Conservation (phyloP, 2,329 filamentous ascomycete genomes). For the Hymenoscyphus albidus region DNA sequence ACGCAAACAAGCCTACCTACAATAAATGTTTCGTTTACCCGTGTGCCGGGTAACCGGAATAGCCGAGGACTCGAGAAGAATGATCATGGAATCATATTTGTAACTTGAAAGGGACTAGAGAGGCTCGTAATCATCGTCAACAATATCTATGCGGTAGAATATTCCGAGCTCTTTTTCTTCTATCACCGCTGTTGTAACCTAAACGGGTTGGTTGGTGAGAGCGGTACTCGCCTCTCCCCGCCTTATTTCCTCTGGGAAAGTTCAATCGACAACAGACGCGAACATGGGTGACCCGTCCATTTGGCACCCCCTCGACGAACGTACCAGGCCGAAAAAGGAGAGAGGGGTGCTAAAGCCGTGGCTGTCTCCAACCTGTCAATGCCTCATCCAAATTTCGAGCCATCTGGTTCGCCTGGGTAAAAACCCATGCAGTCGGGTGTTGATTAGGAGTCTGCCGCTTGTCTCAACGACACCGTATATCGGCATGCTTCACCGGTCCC, state of each 20-base stretch:
- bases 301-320: slow-evolving; percentile 5
- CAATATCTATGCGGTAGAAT: neutral
- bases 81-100: neutral
- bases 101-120: neutral
- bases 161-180: neutral
- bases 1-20: neutral
- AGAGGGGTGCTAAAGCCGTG: slow-evolving; percentile 6
- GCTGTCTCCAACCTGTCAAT: slow-evolving; percentile 9
- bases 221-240: neutral
- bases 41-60: neutral
- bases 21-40: neutral
- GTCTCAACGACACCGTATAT: slow-evolving; percentile 4
- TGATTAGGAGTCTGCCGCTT: slow-evolving; percentile 5
- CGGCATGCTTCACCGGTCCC: neutral
- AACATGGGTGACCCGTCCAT: slow-evolving; percentile 1
- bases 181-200: neutral
- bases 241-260: neutral
- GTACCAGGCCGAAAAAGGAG: slow-evolving; percentile 10
- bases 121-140: neutral
- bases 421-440: slow-evolving; percentile 11
- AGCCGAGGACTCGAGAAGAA: slow-evolving; percentile 1
- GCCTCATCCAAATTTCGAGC: slow-evolving; percentile 4
- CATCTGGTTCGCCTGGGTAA: slow-evolving; percentile 8
- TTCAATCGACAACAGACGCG: neutral
- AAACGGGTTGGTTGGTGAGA: neutral